Evolutionary conservation across 768 basidiomycete species (phyloP), one percentile per base, ranked within the genome.

Genomic region (Ephemerocybe angulata): DNA sequence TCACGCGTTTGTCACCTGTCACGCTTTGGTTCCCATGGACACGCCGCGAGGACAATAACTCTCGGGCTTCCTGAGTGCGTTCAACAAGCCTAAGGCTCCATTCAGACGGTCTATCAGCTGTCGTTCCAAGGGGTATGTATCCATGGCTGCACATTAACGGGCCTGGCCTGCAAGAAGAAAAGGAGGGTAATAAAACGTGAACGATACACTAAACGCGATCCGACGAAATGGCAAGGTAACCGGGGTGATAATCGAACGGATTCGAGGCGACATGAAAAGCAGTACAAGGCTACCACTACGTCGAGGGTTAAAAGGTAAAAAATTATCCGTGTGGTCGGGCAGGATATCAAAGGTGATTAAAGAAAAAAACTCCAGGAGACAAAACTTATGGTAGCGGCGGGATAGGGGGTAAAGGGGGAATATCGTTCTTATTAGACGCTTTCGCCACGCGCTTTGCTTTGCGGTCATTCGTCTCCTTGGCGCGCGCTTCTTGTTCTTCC

Each of bases 401-500:
- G 30, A 76, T 59, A 4, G 73, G 68, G 22, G 78, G 76, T 17
- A 79, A 63, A 10, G 71, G 64, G 25, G 76, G 74, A 43, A 71
- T 62, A 50, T 69, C 63, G 55, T 69, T 71, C 24, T 60, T 53
- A 44, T 60, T 53, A 44, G 61, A 61, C 25, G 69, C 62, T 49
- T 67, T 65, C 30, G 65, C 63, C 10, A 79, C 76, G 51, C 87
- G 78, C 63, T 82, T 83, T 33, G 79, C 67, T 66, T 80, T 86
- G 60, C 83, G 81, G 59, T 78, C 73, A 62, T 82, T 79, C 12
- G 75, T 71, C 57, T 84, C 84, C 56, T 79, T 80, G 48, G 83
- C 81, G n/a, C 85, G 80, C 52, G 81, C 78, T 65, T 92, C 88
- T 60, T 88, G 87, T 65, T 94, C 90, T 4, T 83, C 84, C 63